These are phyloP conservation scores for Alternaria angustiovoidea DNA, from an alignment of 2,329 filamentous ascomycete species.

Conservation along the genomic window DNA sequence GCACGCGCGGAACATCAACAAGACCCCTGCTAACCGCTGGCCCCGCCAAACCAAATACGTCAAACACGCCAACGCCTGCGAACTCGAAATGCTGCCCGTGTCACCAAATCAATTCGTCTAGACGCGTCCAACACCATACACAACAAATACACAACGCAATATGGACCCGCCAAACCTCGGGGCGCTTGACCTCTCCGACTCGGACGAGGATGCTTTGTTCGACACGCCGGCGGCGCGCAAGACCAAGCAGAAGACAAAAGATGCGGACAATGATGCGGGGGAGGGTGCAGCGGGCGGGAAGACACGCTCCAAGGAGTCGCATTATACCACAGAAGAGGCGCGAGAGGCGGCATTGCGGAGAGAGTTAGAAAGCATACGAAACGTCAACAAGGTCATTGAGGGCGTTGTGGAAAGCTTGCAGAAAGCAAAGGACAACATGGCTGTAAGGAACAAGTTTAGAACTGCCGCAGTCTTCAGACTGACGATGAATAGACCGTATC, in stretches of 20 bases:
- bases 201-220: conserved; percentile 66
- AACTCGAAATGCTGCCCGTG: background rate
- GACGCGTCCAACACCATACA: background rate
- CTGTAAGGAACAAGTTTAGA: conserved; percentile 58
- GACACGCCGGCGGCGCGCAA: conserved; percentile 59
- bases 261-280: conserved; percentile 45
- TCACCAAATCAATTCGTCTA: background rate
- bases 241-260: conserved; percentile 48
- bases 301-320: conserved; percentile 57
- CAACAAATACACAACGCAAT: conserved; percentile 1
- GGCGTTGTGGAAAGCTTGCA: conserved; percentile 75
- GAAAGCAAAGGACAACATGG: conserved; percentile 79
- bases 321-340: conserved; percentile 70
- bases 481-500: conserved; percentile 72
- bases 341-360: conserved; percentile 77
- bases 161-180: conserved; percentile 59
- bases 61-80: conserved; percentile 33
- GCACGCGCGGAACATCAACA: conserved; percentile 20
- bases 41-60: conserved; percentile 34
- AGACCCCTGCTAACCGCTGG: conserved; percentile 18
- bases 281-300: conserved; percentile 50
- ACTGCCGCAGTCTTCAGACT: conserved; percentile 9
- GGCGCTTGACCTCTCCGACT: conserved; percentile 62
- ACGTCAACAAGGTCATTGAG: conserved; percentile 89
- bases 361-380: conserved; percentile 83